Evolutionary conservation across 768 basidiomycete genomes (phyloP).

Genomic region (Rhizopogon vinicolor): DNA sequence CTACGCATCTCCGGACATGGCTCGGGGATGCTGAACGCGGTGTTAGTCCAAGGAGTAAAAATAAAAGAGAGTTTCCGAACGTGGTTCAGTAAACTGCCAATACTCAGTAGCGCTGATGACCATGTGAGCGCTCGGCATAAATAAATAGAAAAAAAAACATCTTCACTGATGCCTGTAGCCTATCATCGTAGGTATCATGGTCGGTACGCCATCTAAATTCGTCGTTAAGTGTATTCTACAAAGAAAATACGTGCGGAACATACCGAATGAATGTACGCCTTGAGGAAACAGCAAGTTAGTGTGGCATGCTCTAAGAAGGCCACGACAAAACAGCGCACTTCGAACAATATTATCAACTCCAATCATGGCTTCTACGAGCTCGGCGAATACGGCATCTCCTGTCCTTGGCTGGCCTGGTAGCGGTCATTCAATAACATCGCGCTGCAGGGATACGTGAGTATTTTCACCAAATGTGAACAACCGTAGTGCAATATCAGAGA

Average conservation of each 20-base stretch:
- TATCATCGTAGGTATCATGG: constrained; percentile 38
- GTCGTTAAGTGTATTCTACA: background rate
- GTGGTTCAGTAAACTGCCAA: constrained; percentile 45
- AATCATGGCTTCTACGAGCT: constrained; percentile 33
- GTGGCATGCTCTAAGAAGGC: background rate
- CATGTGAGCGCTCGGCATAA: constrained; percentile 11
- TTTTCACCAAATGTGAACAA: constrained; percentile 45
- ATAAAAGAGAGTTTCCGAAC: constrained; percentile 13
- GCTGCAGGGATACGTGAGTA: background rate
- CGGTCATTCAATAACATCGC: background rate
- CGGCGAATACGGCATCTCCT: constrained; percentile 37
- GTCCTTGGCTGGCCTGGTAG: constrained; percentile 44
- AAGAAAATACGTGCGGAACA: background rate
- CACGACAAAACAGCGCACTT: constrained; percentile 20
- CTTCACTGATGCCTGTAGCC: constrained; percentile 45
- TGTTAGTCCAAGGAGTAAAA: background rate
- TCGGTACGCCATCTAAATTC: constrained; percentile 44
- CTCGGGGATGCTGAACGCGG: constrained; percentile 20
- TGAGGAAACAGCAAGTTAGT: background rate
- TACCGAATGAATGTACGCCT: constrained; percentile 44
- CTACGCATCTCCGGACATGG: constrained; percentile 37
- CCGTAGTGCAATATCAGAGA: constrained; percentile 17
- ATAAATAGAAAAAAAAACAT: background rate
- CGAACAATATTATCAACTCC: constrained; percentile 37
- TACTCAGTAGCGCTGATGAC: constrained; percentile 33